Evolutionary conservation across 2,329 filamentous ascomycete species (phyloP).

Genomic region (Ilyonectria mors-panacis): DNA sequence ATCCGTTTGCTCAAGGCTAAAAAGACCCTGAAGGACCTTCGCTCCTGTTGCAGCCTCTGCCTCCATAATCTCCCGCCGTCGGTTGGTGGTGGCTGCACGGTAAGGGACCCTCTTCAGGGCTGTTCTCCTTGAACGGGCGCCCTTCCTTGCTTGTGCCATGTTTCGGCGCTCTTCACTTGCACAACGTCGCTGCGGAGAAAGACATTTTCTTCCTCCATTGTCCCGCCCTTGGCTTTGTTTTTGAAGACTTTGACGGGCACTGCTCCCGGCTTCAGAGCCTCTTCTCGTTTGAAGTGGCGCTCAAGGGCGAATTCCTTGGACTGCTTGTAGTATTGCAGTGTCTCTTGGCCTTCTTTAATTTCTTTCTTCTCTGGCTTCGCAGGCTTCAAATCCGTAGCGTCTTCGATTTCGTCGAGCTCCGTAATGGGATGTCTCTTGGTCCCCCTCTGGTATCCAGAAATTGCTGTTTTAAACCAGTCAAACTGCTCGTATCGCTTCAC

Average conservation of each 20-base stretch:
- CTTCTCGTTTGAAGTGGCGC: slow-evolving; percentile 90
- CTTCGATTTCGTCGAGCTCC: slow-evolving; percentile 83
- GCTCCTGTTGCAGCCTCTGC: slow-evolving; percentile 83
- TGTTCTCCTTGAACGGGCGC: slow-evolving; percentile 78
- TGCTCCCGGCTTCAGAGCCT: slow-evolving; percentile 82
- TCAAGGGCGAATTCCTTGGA: slow-evolving; percentile 89
- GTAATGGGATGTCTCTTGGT: slow-evolving; percentile 69
- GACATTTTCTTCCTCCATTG: slow-evolving; percentile 83
- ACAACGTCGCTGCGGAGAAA: slow-evolving; percentile 85
- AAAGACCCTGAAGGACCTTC: slow-evolving; percentile 90
- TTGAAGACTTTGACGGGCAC: slow-evolving; percentile 82
- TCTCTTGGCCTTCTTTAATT: slow-evolving; percentile 82
- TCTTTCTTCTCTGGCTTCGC: slow-evolving; percentile 81
- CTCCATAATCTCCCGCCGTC: slow-evolving; percentile 91
- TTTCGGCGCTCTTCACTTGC: slow-evolving; percentile 90
- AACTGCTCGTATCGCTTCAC: slow-evolving; percentile 82
- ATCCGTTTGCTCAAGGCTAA: slow-evolving; percentile 87
- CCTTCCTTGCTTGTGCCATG: slow-evolving; percentile 97
- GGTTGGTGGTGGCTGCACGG: slow-evolving; percentile 89
- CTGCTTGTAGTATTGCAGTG: slow-evolving; percentile 88
- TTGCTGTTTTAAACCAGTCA: slow-evolving; percentile 90
- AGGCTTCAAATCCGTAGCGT: slow-evolving; percentile 81
- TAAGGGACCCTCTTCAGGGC: slow-evolving; percentile 92
- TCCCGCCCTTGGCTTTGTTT: slow-evolving; percentile 80
- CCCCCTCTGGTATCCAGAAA: slow-evolving; percentile 78